Evolutionary conservation across 1,284 basidiomycete species (phyloP), one percentile per base, ranked within the genome.

Genomic region (Ceraceosorus guamensis): DNA sequence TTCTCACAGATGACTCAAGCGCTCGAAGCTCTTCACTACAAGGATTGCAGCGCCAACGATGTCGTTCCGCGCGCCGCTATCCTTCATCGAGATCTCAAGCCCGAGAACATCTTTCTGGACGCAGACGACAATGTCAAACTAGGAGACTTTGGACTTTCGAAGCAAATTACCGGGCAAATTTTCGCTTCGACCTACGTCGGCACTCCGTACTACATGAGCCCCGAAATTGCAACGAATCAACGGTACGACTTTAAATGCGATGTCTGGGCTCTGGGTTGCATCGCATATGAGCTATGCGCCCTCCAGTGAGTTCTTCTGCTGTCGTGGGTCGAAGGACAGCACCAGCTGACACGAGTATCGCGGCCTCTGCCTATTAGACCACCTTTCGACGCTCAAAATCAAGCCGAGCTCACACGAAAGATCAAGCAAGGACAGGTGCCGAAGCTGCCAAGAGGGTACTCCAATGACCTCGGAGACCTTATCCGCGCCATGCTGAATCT

Each of bases 151-250:
- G 93, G 93, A 0, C 79, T 98, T 16, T 90, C 88, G 39, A 96
- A 97, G 75, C 89, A 91, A 34, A 85, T 97, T 65, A 81, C 85
- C 0, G 84, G 88, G 0, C 55, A 56, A 32, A 86, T 83, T 57
- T 93, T 97, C 69, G 91, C 93, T 6, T 89, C 86, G 67, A 98
- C 93, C 32, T 98, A 96, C 63, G 93, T 97, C 62, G 92, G 93
- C 50, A 97, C 92, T 7, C 93, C 93, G 2, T 92, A 96, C 71
- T 97, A 98, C 79, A 97, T 98, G 92, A 92, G 90, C 1, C 92
- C 93, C 0, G 92, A 97, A 77, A 82, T 97, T 24, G 90, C 96
- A 81, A 89, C 90, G 77, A 91, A 95, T 71, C 91, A 89, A 74
- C 85, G 88, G 5, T 98, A 98, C 77, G 93, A 97, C 78, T 87